Conservation (phyloP, 129 eudicot genomes). For the Solidago caesia region DNA sequence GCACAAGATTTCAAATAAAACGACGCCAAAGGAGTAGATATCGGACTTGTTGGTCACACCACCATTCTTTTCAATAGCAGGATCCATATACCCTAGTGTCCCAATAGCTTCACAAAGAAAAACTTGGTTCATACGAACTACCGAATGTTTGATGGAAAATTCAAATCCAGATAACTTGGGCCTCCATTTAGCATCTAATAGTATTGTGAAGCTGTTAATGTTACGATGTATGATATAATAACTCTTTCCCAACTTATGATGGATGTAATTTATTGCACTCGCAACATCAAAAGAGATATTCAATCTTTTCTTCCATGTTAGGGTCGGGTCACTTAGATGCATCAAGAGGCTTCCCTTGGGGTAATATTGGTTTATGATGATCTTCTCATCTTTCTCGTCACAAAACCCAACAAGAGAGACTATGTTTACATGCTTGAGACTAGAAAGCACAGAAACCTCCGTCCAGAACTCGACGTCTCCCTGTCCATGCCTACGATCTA, state of each 20-base stretch:
- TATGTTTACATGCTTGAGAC: not conserved
- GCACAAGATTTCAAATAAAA: not conserved
- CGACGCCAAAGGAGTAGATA: not conserved
- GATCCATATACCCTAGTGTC: not conserved
- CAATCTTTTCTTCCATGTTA: not conserved
- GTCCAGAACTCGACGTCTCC: slow-evolving; percentile 1
- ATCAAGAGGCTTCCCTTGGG: not conserved
- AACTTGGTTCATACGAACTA: not conserved
- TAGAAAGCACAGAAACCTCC: not conserved
- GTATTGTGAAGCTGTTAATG: not conserved
- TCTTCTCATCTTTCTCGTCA: not conserved
- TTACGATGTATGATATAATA: not conserved
- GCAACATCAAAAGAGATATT: not conserved
- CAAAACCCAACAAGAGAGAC: not conserved
- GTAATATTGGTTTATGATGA: not conserved
- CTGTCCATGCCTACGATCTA: not conserved
- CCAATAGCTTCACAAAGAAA: not conserved
- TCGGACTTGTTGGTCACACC: not conserved
- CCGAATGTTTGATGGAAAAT: not conserved
- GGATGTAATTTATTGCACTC: not conserved
- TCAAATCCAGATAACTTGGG: not conserved
- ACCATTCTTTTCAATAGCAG: not conserved
- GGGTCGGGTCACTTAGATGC: not conserved
- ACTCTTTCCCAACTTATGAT: not conserved
- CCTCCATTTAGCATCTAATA: not conserved